Conservation (phyloP, 129 eudicot species). For the carrot (Daucus carota) region DNA sequence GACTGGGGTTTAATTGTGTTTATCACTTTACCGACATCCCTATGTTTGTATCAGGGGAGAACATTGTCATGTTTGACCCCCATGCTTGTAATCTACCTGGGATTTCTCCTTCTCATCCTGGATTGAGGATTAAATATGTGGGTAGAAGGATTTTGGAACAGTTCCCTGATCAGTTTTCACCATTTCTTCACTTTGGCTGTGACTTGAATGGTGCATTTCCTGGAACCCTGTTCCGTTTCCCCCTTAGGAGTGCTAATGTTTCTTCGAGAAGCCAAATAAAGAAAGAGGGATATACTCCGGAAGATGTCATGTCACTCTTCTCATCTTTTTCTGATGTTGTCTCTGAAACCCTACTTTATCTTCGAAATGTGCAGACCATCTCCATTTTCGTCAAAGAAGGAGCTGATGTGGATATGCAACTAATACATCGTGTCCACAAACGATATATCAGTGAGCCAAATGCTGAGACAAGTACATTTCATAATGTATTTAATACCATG, state of each 20-base stretch:
- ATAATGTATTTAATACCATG: constrained; percentile 50
- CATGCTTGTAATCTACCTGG: constrained; percentile 97
- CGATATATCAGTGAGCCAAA: constrained; percentile 48
- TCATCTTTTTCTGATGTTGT: constrained; percentile 86
- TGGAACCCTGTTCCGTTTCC: constrained; percentile 95
- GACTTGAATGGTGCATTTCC: constrained; percentile 82
- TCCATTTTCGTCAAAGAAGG: constrained; percentile 80
- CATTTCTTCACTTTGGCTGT: constrained; percentile 92
- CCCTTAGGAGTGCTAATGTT: constrained; percentile 64
- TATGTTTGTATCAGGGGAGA: constrained; percentile 92
- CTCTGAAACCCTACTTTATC: constrained; percentile 71
- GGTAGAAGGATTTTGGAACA: constrained; percentile 85
- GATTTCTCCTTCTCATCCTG: constrained; percentile 97
- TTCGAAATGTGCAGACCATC: constrained; percentile 84
- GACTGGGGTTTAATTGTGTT: constrained; percentile 92
- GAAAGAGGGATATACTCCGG: constrained; percentile 75
- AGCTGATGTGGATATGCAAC: constrained; percentile 61
- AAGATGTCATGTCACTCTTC: constrained; percentile 80
- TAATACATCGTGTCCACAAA: constrained; percentile 67
- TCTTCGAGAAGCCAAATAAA: constrained; percentile 95
- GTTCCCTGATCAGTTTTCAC: constrained; percentile 95
- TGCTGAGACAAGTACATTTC: constrained; percentile 42
- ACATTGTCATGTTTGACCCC: constrained; percentile 94
- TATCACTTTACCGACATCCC: constrained; percentile 97
- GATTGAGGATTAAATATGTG: constrained; percentile 74